These are phyloP conservation scores for Anisogramma anomala DNA, from an alignment of 2,329 filamentous ascomycete species.

Conservation along the genomic window DNA sequence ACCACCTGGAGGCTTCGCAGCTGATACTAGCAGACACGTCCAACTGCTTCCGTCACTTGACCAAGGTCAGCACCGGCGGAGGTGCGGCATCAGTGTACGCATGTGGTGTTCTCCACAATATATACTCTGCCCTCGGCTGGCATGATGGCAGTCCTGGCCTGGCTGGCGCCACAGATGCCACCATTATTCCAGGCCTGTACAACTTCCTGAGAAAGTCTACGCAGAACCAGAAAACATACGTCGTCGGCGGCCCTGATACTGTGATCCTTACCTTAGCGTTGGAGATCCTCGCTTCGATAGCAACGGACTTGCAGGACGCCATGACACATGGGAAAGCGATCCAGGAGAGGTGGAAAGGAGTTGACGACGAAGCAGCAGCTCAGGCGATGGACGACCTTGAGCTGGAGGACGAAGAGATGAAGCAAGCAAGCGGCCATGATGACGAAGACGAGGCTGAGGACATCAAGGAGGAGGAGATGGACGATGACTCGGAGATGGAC, in stretches of 20 bases:
- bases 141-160: slow-evolving; percentile 38
- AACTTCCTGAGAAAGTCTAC: slow-evolving; percentile 26
- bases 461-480: slow-evolving; percentile 26
- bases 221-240: slow-evolving; percentile 17
- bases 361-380: slow-evolving; percentile 28
- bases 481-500: slow-evolving; percentile 20
- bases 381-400: slow-evolving; percentile 22
- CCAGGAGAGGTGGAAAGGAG: slow-evolving; percentile 30
- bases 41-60: slow-evolving; percentile 37
- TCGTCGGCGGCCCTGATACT: slow-evolving; percentile 26
- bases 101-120: slow-evolving; percentile 51
- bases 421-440: slow-evolving; percentile 6
- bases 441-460: slow-evolving; percentile 22
- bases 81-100: slow-evolving; percentile 42
- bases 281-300: slow-evolving; percentile 53
- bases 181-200: slow-evolving; percentile 35
- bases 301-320: slow-evolving; percentile 44
- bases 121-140: slow-evolving; percentile 44
- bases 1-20: slow-evolving; percentile 42
- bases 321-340: slow-evolving; percentile 33
- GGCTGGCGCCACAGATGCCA: slow-evolving; percentile 38
- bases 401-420: slow-evolving; percentile 18
- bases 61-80: slow-evolving; percentile 35
- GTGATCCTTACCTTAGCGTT: slow-evolving; percentile 44
- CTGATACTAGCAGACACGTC: slow-evolving; percentile 39